phyloP scores from a whole-genome alignment of 805 yeast genomes.

The Wickerhamomyces tratensis region DNA sequence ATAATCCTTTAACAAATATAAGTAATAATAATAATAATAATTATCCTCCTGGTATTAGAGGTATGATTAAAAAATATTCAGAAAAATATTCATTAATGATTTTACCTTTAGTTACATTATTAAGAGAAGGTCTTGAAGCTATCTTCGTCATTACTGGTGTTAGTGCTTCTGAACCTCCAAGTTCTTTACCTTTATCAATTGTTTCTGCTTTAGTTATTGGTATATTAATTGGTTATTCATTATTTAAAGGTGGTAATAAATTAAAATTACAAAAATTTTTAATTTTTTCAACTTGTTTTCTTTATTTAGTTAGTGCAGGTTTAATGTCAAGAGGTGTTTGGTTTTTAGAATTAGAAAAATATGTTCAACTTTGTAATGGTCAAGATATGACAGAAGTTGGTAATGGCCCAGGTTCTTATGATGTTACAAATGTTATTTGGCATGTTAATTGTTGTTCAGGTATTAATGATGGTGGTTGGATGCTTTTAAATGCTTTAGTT shows the following conservation, averaged over 20 bases:
- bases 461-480: conserved; percentile 85
- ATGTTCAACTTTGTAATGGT: conserved; percentile 66
- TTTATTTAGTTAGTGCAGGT: conserved; percentile 84
- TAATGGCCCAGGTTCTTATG: conserved; percentile 90
- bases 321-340: conserved; percentile 82
- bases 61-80: conserved; percentile 4
- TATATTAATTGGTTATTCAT: conserved; percentile 47
- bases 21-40: background rate
- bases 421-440: conserved; percentile 73
- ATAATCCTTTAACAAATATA: background rate
- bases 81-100: conserved; percentile 64
- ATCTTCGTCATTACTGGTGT: conserved; percentile 89
- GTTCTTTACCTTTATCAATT: conserved; percentile 58
- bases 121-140: conserved; percentile 89
- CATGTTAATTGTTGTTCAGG: conserved; percentile 95
- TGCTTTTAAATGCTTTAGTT: conserved; percentile 77
- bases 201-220: conserved; percentile 54
- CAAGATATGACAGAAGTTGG: conserved; percentile 83
- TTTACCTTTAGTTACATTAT: conserved; percentile 74
- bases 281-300: conserved; percentile 68
- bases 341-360: conserved; percentile 75
- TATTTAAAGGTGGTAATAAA: conserved; percentile 74
- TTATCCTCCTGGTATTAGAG: background rate
- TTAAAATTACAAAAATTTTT: conserved; percentile 68
- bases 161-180: conserved; percentile 60